Conservation (phyloP, 179 eudicot genomes). For the Beta macrorhiza region DNA sequence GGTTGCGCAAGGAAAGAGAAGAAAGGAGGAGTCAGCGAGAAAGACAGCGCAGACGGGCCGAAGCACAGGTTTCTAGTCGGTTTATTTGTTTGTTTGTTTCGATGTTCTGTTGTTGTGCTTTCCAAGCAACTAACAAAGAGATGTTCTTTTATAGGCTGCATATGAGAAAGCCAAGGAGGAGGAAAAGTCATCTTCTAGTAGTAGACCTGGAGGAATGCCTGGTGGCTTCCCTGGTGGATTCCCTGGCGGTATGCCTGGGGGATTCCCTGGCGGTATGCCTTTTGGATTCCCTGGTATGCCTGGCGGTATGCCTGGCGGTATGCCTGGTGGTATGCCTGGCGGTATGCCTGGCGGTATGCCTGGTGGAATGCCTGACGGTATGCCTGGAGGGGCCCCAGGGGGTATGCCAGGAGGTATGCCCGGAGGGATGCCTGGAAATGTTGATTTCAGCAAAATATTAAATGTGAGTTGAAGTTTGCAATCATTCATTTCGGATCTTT, state of each 20-base stretch:
- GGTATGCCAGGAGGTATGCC: slow-evolving; percentile 61
- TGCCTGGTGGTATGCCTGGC: slow-evolving; percentile 56
- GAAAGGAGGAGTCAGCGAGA: slow-evolving; percentile 57
- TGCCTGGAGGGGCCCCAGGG: slow-evolving; percentile 43
- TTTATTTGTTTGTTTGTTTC: not conserved
- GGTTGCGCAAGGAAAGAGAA: slow-evolving; percentile 66
- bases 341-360: slow-evolving; percentile 50
- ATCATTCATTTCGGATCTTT: not conserved
- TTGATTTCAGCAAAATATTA: slow-evolving; percentile 84
- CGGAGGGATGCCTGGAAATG: slow-evolving; percentile 63
- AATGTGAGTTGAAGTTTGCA: slow-evolving; percentile 50
- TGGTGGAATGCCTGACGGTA: slow-evolving; percentile 18
- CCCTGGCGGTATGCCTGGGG: slow-evolving; percentile 59
- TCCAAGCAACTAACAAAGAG: slow-evolving; percentile 2
- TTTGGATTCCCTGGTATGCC: not conserved
- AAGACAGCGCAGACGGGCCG: slow-evolving; percentile 62
- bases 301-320: slow-evolving; percentile 46
- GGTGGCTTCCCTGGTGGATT: slow-evolving; percentile 37
- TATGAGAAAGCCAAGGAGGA: slow-evolving; percentile 89
- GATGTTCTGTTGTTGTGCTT: not conserved
- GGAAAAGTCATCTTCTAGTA: slow-evolving; percentile 73
- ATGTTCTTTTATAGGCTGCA: slow-evolving; percentile 55
- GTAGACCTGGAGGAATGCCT: slow-evolving; percentile 50
- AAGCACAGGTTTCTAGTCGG: slow-evolving; percentile 62
- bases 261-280: slow-evolving; percentile 49